phyloP scores from a whole-genome alignment of 805 yeast genomes.

The Wilhelminamyces savonicus region DNA sequence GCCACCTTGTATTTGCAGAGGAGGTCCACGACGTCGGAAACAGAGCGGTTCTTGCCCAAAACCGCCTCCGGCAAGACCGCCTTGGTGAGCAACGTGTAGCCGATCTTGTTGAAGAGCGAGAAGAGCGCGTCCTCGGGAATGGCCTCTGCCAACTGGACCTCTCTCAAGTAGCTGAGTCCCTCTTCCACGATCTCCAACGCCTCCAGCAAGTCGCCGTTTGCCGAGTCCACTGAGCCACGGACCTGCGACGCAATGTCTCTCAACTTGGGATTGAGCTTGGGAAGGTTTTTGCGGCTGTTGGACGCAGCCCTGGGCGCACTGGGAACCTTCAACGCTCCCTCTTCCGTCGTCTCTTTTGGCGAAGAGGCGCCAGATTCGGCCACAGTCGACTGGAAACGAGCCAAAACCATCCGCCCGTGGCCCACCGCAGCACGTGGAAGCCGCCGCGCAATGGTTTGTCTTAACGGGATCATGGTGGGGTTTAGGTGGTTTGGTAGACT shows the following conservation, averaged over 20 bases:
- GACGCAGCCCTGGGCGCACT: background rate
- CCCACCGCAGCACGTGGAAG: too few relatives aligned
- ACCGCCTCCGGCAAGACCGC: slow-evolving; percentile 8
- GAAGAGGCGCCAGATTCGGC: too few relatives aligned
- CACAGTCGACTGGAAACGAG: slow-evolving; percentile 4
- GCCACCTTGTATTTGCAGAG: slow-evolving; percentile 25
- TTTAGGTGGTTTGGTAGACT: background rate
- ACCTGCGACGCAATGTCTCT: slow-evolving; percentile 30
- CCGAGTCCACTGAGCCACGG: slow-evolving; percentile 13
- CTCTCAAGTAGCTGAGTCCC: slow-evolving; percentile 32
- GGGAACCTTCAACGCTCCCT: background rate
- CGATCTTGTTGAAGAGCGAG: slow-evolving; percentile 21
- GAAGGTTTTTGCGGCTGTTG: background rate
- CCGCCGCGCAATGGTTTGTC: slow-evolving; percentile 8
- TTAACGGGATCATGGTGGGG: slow-evolving; percentile 13
- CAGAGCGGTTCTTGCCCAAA: slow-evolving; percentile 7
- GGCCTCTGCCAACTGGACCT: slow-evolving; percentile 26
- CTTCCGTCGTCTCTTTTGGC: too few relatives aligned
- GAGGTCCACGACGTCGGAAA: slow-evolving; percentile 14
- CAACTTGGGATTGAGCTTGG: slow-evolving; percentile 24
- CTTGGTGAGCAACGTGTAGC: slow-evolving; percentile 14
- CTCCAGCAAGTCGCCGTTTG: slow-evolving; percentile 17
- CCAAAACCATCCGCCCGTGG: background rate
- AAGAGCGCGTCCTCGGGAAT: slow-evolving; percentile 20
- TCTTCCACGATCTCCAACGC: slow-evolving; percentile 33